Percentiles rank a stretch among this genome's conserved stretches.
Conservation (phyloP, 1,284 basidiomycete species). For the Ustanciosporium gigantosporum region DNA sequence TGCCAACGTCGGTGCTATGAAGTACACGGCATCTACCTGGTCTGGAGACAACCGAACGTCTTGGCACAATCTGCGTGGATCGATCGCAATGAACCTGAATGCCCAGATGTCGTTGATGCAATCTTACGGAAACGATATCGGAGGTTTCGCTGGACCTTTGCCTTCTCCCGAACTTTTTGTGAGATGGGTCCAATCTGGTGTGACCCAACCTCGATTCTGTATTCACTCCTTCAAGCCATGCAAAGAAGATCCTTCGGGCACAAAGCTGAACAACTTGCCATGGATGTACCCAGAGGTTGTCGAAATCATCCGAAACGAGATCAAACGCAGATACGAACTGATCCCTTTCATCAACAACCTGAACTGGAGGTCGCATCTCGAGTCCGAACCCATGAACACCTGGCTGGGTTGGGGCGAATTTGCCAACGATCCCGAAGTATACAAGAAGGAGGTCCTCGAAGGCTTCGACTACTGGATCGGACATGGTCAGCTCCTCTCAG, state of each 20-base stretch:
- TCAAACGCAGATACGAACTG: conserved; percentile 63
- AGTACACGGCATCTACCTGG: conserved; percentile 63
- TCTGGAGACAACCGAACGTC: conserved; percentile 62
- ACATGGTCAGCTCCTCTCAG: conserved; percentile 61
- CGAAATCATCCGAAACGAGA: conserved; percentile 60
- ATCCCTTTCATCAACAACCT: conserved; percentile 61
- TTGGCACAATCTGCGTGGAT: conserved; percentile 63
- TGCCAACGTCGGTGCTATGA: conserved; percentile 63
- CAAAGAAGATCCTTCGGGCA: conserved; percentile 60
- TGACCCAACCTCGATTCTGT: conserved; percentile 46
- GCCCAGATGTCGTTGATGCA: conserved; percentile 60
- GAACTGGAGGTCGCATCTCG: conserved; percentile 62
- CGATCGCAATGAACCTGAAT: conserved; percentile 58
- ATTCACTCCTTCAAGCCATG: conserved; percentile 64
- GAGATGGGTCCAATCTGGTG: conserved; percentile 63
- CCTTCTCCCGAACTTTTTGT: conserved; percentile 63
- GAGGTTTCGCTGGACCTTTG: conserved; percentile 63
- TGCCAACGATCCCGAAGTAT: conserved; percentile 61
- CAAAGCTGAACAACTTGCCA: conserved; percentile 61
- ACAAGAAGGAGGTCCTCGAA: conserved; percentile 59
- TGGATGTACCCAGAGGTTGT: conserved; percentile 64
- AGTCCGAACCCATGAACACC: conserved; percentile 62
- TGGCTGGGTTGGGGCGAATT: conserved; percentile 63
- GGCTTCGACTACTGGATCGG: conserved; percentile 64
- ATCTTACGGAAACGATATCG: conserved; percentile 61